phyloP scores from a whole-genome alignment of 2,329 filamentous ascomycete species.

The Penicillium sp. region DNA sequence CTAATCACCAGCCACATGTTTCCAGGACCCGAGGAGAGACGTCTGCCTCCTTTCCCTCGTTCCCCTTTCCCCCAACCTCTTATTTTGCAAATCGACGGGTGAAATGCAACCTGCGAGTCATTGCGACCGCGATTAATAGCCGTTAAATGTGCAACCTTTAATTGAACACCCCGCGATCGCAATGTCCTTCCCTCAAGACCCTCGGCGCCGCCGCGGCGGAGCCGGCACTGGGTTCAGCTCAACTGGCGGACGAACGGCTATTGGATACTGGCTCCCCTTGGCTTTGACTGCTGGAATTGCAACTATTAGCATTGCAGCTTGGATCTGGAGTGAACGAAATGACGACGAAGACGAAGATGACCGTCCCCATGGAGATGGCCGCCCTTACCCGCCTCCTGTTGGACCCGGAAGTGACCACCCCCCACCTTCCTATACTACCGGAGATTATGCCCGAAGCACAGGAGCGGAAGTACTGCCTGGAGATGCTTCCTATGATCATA shows the following conservation, averaged over 20 bases:
- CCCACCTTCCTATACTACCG: constrained; percentile 29
- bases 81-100: constrained; percentile 22
- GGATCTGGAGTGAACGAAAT: constrained; percentile 88
- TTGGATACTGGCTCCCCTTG: constrained; percentile 83
- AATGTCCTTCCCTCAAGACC: constrained; percentile 45
- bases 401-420: constrained; percentile 28
- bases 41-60: constrained; percentile 15
- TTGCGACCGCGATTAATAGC: constrained; percentile 25
- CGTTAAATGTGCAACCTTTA: constrained; percentile 30
- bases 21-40: constrained; percentile 37
- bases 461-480: constrained; percentile 33
- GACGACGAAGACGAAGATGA: constrained; percentile 69
- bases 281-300: constrained; percentile 84
- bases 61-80: constrained; percentile 22
- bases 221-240: constrained; percentile 44
- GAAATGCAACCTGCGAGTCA: constrained; percentile 35
- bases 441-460: constrained; percentile 37
- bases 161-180: constrained; percentile 28
- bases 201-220: constrained; percentile 40
- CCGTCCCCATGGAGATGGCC: constrained; percentile 41
- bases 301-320: constrained; percentile 80
- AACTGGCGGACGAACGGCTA: constrained; percentile 42
- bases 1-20: constrained; percentile 47
- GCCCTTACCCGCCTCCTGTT: constrained; percentile 27
- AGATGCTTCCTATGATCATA: constrained; percentile 47